Evolutionary conservation across 2,329 filamentous ascomycete species (phyloP).

Genomic region (Chaetomiaceae sp.): DNA sequence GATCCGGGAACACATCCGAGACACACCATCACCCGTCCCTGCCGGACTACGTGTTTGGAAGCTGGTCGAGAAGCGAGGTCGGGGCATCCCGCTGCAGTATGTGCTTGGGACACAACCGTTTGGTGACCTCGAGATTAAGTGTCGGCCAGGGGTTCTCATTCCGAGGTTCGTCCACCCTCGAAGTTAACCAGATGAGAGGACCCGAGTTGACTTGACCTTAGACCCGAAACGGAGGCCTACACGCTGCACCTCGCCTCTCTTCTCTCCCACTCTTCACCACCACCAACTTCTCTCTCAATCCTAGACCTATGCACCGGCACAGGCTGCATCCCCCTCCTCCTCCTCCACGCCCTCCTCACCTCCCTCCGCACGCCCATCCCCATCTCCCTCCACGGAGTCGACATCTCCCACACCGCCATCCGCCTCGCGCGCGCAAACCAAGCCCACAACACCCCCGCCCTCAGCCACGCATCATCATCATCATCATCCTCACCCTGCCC

Average conservation of each 20-base stretch:
- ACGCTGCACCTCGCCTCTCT: slow-evolving; percentile 50
- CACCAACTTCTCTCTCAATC: slow-evolving; percentile 47
- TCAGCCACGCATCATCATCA: slow-evolving; percentile 22
- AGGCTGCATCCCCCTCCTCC: slow-evolving; percentile 75
- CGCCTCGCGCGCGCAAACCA: slow-evolving; percentile 63
- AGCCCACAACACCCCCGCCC: slow-evolving; percentile 40
- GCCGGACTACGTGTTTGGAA: slow-evolving; percentile 15
- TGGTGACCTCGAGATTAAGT: slow-evolving; percentile 73
- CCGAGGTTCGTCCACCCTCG: slow-evolving; percentile 67
- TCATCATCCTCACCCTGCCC: neutral
- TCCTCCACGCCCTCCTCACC: slow-evolving; percentile 61
- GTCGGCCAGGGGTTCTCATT: slow-evolving; percentile 74
- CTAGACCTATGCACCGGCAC: slow-evolving; percentile 88
- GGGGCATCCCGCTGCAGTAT: slow-evolving; percentile 80
- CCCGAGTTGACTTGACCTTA: too few species aligned
- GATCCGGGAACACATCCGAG: slow-evolving; percentile 57
- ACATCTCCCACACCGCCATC: slow-evolving; percentile 65
- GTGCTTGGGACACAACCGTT: slow-evolving; percentile 86
- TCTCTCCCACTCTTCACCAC: slow-evolving; percentile 28
- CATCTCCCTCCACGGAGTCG: slow-evolving; percentile 62
- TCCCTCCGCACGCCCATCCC: slow-evolving; percentile 24
- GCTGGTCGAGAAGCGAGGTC: slow-evolving; percentile 47
- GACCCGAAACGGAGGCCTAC: slow-evolving; percentile 68
- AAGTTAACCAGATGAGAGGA: neutral
- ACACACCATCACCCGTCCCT: slow-evolving; percentile 10